phyloP scores from a whole-genome alignment of 306 rosid species.

The Vigna angularis region DNA sequence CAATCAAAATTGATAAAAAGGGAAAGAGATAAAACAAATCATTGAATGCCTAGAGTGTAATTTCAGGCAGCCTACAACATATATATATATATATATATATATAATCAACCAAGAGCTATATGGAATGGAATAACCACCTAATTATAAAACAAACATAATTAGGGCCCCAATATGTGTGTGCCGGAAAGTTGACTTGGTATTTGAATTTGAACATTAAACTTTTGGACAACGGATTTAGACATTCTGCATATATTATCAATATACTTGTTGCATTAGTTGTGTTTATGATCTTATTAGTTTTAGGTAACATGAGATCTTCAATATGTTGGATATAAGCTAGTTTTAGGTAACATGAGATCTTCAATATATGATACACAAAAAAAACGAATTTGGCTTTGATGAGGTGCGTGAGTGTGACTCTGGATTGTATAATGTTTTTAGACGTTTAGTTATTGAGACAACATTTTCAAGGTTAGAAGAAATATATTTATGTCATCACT shows the following conservation, averaged over 20 bases:
- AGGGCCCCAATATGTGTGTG: not conserved
- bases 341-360: conserved; percentile 8
- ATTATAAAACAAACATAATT: not conserved
- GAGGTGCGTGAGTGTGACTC: not conserved
- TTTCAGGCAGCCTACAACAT: too few relatives aligned
- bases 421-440: not conserved
- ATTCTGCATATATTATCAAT: not conserved
- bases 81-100: too few relatives aligned
- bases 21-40: not conserved
- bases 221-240: not conserved
- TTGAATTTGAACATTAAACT: not conserved
- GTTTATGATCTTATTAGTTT: not conserved
- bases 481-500: not conserved
- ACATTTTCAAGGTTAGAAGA: conserved; percentile 16
- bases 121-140: not conserved
- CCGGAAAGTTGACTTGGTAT: not conserved
- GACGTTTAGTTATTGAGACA: not conserved
- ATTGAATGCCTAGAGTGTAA: not conserved
- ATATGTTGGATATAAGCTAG: not conserved
- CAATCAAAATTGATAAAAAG: not conserved
- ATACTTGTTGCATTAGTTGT: not conserved
- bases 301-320: not conserved
- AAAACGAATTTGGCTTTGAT: not conserved
- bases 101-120: not conserved
- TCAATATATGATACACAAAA: not conserved